Conservation (phyloP, 1,284 basidiomycete species). For the Sanghuangporus sanghuang region DNA sequence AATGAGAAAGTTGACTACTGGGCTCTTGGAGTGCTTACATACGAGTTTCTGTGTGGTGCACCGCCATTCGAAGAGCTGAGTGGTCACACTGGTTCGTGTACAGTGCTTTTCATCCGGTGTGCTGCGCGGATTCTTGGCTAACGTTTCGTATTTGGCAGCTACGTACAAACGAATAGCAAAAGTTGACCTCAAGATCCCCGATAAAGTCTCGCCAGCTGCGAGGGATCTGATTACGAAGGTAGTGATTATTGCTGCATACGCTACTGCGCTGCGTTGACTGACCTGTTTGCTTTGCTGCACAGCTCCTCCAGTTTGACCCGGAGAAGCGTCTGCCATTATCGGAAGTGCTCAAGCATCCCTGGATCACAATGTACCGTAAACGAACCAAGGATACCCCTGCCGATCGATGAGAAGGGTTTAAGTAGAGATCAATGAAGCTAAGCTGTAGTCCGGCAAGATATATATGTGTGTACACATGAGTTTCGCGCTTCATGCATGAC, state of each 20-base stretch:
- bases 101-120: background rate
- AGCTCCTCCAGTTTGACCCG: slow-evolving; percentile 89
- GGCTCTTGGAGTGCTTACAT: slow-evolving; percentile 95
- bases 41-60: slow-evolving; percentile 89
- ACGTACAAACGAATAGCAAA: slow-evolving; percentile 84
- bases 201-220: slow-evolving; percentile 59
- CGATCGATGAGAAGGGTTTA: background rate
- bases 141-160: slow-evolving; percentile 37
- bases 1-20: slow-evolving; percentile 91
- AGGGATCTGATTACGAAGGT: slow-evolving; percentile 63
- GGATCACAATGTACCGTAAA: slow-evolving; percentile 78
- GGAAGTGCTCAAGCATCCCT: slow-evolving; percentile 85
- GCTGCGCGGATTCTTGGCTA: background rate
- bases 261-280: background rate
- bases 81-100: slow-evolving; percentile 64
- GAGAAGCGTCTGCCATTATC: slow-evolving; percentile 75
- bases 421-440: no score
- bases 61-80: slow-evolving; percentile 92
- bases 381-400: background rate
- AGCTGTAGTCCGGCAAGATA: no score
- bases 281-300: background rate
- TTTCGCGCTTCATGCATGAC: no score
- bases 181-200: slow-evolving; percentile 79
- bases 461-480: no score
- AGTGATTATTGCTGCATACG: background rate